A percentile compares a stretch with the other conserved stretches of the same genome.
phyloP scores from a whole-genome alignment of 768 basidiomycete species.

The Auricularia heimuer region DNA sequence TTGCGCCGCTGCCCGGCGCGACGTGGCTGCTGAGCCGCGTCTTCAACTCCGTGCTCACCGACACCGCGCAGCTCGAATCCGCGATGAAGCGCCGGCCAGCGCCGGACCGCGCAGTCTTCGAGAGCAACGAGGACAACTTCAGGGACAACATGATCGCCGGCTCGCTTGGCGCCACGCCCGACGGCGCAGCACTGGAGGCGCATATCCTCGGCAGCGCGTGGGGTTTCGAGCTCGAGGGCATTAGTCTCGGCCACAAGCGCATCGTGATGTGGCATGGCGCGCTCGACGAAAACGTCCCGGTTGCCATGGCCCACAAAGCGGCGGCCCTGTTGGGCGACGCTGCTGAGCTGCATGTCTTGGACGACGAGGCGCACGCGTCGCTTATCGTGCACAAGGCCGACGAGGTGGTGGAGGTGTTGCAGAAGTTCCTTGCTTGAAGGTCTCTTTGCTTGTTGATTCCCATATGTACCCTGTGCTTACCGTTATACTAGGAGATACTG shows the following conservation, averaged over 20 bases:
- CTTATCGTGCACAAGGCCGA: too few relatives aligned
- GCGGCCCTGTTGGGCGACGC: slow-evolving; percentile 33
- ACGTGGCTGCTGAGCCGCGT: not conserved
- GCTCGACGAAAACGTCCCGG: slow-evolving; percentile 27
- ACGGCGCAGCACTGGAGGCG: slow-evolving; percentile 62
- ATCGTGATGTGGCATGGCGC: not conserved
- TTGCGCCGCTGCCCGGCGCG: too few relatives aligned
- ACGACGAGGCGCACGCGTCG: too few relatives aligned
- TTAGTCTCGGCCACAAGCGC: not conserved
- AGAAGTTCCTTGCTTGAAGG: too few relatives aligned
- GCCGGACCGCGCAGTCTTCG: too few relatives aligned
- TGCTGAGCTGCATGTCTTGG: too few relatives aligned
- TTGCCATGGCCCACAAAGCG: slow-evolving; percentile 84
- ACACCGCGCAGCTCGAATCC: slow-evolving; percentile 46
- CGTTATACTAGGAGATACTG: too few relatives aligned
- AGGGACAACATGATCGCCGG: slow-evolving; percentile 42
- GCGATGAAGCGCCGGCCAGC: slow-evolving; percentile 55
- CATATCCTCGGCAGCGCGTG: slow-evolving; percentile 83
- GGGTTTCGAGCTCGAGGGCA: slow-evolving; percentile 30
- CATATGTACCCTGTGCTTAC: too few relatives aligned
- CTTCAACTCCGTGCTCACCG: not conserved
- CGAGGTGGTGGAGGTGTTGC: too few relatives aligned
- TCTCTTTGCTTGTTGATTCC: too few relatives aligned
- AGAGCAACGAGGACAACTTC: too few relatives aligned
- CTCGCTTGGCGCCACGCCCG: slow-evolving; percentile 81